Evolutionary conservation across 2,329 filamentous ascomycete genomes (phyloP), one percentile per base, ranked within the genome.

Genomic region (Hymenoscyphus linearis): DNA sequence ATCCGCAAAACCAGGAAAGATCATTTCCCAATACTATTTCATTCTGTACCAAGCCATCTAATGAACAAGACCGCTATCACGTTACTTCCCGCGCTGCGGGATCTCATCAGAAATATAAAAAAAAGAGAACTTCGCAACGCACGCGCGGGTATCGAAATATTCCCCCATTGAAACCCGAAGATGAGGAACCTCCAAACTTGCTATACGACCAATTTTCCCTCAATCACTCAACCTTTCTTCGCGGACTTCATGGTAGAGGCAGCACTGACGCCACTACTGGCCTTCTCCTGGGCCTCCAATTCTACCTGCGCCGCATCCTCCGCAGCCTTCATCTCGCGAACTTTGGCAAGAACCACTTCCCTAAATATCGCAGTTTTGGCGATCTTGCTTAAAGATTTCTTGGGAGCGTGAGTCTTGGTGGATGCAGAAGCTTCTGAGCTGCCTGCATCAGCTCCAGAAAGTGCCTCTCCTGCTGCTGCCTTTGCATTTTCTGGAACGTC

Each of bases 261-360:
- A 18, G 5, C 22, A 25, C 44, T 50, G 10, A 18, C 18, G 13
- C 44, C 44, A 50, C 44, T 22, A 50, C 44, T 50, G 13, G 70
- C 69, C 9, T 69, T 69, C 25, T 68, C 68, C 52, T 68, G 60
- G 10, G 69, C 70, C n/a, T 73, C 68, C 58, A 67, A 69, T 61
- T 80, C 78, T 76, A 90, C 74, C 74, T 88, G 86, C 68, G 89
- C 81, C 72, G 93, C 87, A 73, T 96, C 89, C 70, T 93, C 84
- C 68, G 91, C 87, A 37, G 70, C 88, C 81, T 96, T 96, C 84
- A 91, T 89, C 76, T 96, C 93, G 63, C 89, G 85, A 53, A 96
- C 91, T 79, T 97, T 98, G 66, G 93, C 93, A 61, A 96, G 80
- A 14, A 97, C 93, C 13, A 98, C 90, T 75, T 97, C 93, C 69